Percentiles rank a stretch among this genome's conserved stretches.
These are phyloP conservation scores for Gossypium turneri DNA, from an alignment of 345 rosid genomes.

Conservation along the genomic window DNA sequence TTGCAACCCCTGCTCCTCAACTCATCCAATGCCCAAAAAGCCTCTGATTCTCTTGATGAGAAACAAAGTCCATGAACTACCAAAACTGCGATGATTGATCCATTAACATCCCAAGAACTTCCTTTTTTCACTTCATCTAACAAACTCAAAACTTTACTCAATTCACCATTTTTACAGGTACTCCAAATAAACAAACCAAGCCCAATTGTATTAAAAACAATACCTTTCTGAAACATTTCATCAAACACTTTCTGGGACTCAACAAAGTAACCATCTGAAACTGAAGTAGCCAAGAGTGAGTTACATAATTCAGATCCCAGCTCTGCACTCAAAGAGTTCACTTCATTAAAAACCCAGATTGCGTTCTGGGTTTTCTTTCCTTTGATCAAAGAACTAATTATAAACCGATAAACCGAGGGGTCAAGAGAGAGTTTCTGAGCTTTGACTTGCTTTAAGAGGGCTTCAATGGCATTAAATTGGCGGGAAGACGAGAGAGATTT, in stretches of 20 bases:
- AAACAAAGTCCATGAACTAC: constrained; percentile 69
- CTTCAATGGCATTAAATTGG: constrained; percentile 51
- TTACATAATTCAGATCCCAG: constrained; percentile 57
- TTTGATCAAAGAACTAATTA: constrained; percentile 45
- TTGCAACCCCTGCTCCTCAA: constrained; percentile 63
- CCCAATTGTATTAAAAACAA: constrained; percentile 6
- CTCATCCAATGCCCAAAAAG: constrained; percentile 61
- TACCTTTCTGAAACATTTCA: constrained; percentile 1
- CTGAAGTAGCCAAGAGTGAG: constrained; percentile 4
- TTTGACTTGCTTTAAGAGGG: constrained; percentile 54
- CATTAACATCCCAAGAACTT: constrained; percentile 39
- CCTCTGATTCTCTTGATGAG: constrained; percentile 56
- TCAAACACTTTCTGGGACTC: constrained; percentile 10
- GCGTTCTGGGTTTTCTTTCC: constrained; percentile 23
- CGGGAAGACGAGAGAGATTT: constrained; percentile 67
- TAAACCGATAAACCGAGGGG: constrained; percentile 38
- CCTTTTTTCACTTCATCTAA: constrained; percentile 45
- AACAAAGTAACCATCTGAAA: constrained; percentile 9
- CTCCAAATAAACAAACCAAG: constrained; percentile 39
- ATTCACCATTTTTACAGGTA: constrained; percentile 35
- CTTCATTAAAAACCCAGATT: not conserved
- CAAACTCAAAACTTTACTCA: constrained; percentile 38
- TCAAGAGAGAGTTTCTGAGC: constrained; percentile 48
- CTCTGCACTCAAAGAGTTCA: not conserved
- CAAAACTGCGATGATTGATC: constrained; percentile 67